Evolutionary conservation across 2,329 filamentous ascomycete species (phyloP), one percentile per base, ranked within the genome.

Genomic region (Plectosphaerella sp.): DNA sequence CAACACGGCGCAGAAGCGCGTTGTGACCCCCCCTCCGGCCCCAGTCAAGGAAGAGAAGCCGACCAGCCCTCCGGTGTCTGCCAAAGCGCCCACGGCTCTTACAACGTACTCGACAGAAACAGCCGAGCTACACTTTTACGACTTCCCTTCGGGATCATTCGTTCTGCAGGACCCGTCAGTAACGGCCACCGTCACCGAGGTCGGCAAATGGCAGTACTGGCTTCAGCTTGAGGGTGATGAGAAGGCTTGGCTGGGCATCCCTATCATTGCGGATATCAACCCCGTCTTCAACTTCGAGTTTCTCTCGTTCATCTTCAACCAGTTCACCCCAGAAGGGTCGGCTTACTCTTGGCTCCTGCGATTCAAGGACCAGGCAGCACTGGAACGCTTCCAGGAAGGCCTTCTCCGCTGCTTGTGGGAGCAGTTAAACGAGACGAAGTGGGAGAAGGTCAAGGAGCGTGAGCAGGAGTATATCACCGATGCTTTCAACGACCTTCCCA

Each of bases 271-370:
- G 7, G 94, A 99, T 61, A 91, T 97, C 69, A 97, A 97, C 62
- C 94, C 56, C 0, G 92, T 99, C 18, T 99, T 97, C 77, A 97
- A 97, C 72, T 97, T 97, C 59, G 94, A 99, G 68, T 97, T 93
- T 62, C 78, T 96, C n/a, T 97, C 93, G 0, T 97, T 97, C 67
- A 97, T 99, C 64, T 99, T 99, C 80, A 99, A 99, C 64, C 91
- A 97, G 67, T 97, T 96, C 67, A 82, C 88, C 14, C 80, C 86
- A 36, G 90, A 97, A 68, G 91, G 92, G 2, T 89, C 88, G 2
- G 93, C 94, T 5, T 95, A 92, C 68, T 99, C 94, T 1, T 99
- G 94, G 93, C 80, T 99, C 14, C 75, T 99, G 36, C 86, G 92
- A 14, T 99, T 99, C 75, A 90, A 88, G 62, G 88, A 96, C 59